Evolutionary conservation across 352 stramenopile species (phyloP).

Genomic region (Pythium utonaiense): DNA sequence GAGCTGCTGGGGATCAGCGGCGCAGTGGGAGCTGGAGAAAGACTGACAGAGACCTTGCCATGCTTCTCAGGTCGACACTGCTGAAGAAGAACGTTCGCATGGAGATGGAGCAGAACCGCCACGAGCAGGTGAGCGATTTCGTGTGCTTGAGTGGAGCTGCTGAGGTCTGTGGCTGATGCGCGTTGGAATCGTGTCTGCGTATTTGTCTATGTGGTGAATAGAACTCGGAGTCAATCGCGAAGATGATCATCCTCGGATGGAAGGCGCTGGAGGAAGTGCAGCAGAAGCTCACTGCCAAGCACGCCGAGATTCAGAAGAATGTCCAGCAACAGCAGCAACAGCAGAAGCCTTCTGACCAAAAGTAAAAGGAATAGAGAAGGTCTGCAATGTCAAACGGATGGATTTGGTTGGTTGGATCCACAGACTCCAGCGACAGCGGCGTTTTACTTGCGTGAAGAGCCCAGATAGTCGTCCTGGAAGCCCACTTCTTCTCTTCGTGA

Average conservation of each 20-base stretch:
- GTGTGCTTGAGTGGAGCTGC: neutral
- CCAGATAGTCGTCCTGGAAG: constrained; percentile 31
- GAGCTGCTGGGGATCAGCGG: neutral
- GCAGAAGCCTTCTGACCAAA: constrained; percentile 2
- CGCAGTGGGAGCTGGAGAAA: neutral
- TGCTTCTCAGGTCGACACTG: constrained; percentile 37
- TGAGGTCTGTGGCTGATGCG: neutral
- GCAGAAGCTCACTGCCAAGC: constrained; percentile 46
- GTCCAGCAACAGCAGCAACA: constrained; percentile 2
- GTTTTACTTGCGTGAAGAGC: constrained; percentile 40
- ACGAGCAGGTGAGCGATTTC: constrained; percentile 47
- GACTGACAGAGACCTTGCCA: neutral
- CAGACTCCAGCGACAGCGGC: neutral
- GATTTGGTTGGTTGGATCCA: neutral
- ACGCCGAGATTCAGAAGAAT: constrained; percentile 20
- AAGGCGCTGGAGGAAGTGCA: constrained; percentile 76
- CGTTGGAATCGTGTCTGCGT: too few relatives aligned
- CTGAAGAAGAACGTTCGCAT: constrained; percentile 69
- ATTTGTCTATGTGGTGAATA: constrained; percentile 22
- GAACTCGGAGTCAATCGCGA: constrained; percentile 73
- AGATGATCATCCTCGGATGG: constrained; percentile 77
- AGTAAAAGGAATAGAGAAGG: neutral
- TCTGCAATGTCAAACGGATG: neutral
- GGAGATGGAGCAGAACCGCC: constrained; percentile 78
- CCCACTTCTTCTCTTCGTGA: constrained; percentile 28